Evolutionary conservation across 2,329 filamentous ascomycete species (phyloP).

Genomic region (Sclerotinia subarctica): DNA sequence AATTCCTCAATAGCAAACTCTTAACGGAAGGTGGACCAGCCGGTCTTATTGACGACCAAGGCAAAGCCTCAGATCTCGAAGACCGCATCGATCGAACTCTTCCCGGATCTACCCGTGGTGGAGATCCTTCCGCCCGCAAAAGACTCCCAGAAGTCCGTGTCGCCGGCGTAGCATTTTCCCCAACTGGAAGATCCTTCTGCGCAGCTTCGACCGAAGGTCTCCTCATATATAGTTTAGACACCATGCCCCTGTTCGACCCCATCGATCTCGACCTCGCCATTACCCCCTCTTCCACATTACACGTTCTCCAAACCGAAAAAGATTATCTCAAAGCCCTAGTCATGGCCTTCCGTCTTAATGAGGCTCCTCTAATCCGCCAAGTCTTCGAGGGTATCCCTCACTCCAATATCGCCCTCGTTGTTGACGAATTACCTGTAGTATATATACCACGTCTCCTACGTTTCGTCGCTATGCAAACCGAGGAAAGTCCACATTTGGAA

Average conservation of each 20-base stretch:
- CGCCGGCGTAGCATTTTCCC: constrained; percentile 79
- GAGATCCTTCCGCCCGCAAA: constrained; percentile 75
- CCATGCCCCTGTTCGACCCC: constrained; percentile 81
- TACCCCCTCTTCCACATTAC: constrained; percentile 79
- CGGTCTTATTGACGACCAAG: constrained; percentile 81
- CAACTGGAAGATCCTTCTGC: constrained; percentile 86
- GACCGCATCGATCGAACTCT: constrained; percentile 75
- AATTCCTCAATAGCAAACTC: constrained; percentile 89
- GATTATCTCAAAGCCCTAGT: constrained; percentile 90
- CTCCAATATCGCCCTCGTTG: constrained; percentile 70
- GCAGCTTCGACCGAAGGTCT: constrained; percentile 93
- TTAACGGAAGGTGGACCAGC: constrained; percentile 86
- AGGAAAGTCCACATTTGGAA: constrained; percentile 89
- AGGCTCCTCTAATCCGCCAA: constrained; percentile 72
- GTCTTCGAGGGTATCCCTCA: constrained; percentile 84
- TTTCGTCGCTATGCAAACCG: constrained; percentile 83
- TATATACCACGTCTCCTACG: constrained; percentile 83
- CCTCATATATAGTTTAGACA: constrained; percentile 88
- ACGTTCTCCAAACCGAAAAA: constrained; percentile 61
- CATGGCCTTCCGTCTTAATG: constrained; percentile 96
- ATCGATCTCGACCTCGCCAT: constrained; percentile 95
- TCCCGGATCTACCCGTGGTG: constrained; percentile 80
- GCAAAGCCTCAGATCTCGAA: constrained; percentile 85
- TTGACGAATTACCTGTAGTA: constrained; percentile 74
- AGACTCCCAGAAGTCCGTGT: constrained; percentile 81